Evolutionary conservation across 1,284 basidiomycete species (phyloP).

Genomic region (Trichosporon ovoides): DNA sequence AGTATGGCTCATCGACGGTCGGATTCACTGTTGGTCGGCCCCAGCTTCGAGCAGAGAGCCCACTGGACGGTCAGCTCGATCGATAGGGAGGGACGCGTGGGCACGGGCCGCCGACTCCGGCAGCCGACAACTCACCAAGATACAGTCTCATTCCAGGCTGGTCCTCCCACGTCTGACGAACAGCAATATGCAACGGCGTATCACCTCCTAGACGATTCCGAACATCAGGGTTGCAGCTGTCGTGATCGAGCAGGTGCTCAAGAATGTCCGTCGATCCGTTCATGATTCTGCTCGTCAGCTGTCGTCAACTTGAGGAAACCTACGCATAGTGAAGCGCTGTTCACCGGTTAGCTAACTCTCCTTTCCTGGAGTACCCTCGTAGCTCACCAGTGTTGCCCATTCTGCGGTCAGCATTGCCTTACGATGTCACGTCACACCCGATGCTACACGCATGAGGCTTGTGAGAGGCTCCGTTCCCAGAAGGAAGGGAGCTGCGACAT

Average conservation of each 20-base stretch:
- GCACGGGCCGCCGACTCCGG: background rate
- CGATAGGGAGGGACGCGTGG: background rate
- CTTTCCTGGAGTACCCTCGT: background rate
- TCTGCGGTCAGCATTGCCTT: conserved; percentile 48
- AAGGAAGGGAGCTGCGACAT: too few species aligned
- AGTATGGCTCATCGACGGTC: background rate
- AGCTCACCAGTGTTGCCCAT: conserved; percentile 64
- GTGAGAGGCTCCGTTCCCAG: too few species aligned
- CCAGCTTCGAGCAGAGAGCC: conserved; percentile 69
- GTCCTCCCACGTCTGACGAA: conserved; percentile 58
- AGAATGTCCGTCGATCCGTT: conserved; percentile 61
- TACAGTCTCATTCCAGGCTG: conserved; percentile 55
- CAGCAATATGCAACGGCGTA: conserved; percentile 78
- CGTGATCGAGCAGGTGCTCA: conserved; percentile 66
- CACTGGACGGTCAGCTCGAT: conserved; percentile 47
- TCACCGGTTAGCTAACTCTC: background rate
- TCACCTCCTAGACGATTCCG: conserved; percentile 67
- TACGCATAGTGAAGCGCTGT: conserved; percentile 75
- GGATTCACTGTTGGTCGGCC: conserved; percentile 61
- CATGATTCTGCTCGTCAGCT: conserved; percentile 27
- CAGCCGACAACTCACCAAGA: conserved; percentile 43
- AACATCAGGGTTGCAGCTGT: conserved; percentile 77
- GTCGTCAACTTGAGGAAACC: conserved; percentile 37
- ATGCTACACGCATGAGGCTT: too few species aligned
- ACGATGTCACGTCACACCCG: too few species aligned